Base-by-base conservation (phyloP, 2,329 filamentous ascomycete species). In the Fusarium agapanthi region DNA sequence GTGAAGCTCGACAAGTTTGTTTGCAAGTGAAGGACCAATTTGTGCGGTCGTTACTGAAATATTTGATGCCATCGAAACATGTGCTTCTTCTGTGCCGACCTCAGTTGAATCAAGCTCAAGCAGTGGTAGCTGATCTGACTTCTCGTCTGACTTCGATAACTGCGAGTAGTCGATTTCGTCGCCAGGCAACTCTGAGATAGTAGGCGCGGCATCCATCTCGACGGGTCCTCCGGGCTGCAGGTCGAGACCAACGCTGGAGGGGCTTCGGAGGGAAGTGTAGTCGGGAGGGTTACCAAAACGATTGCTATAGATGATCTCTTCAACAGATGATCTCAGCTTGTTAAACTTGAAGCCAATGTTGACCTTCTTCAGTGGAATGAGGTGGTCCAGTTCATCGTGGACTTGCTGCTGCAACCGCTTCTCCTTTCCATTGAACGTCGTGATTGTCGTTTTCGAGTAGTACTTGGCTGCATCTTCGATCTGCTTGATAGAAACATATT, bases 401-500 rank as follows among this genome's bases (percentile, higher is more conserved):
- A 77, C 75, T 6, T 76, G 67, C 6, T 77, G 72, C 18, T 77
- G 75, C 0, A 73, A 30, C 0, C 61, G 71, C 28, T 77, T 77
- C 14, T 77, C 74, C 7, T 76, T 68, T 7, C 62, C 74, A 0
- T 70, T 62, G 13, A 77, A 77, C 0, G 74, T 71, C 5, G 40
- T 75, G 15, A 77, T 69, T 5, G 54, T 73, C 2, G 67, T 47
- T 18, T 45, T 76, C 3, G 74, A 55, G 48, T 77, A 77, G 26
- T 77, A 77, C 22, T 64, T 76, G 0, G 75, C 75, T 2, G 75
- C 75, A 10, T 74, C 68, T 38, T 77, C 75, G 28, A 77, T 77
- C 61, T 77, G 74, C 47, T 73, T 77, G 38, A 77, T 60, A 1
- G 75, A 77, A 6, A 77, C 75, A 28, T 77, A 77, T 38, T 77